These are phyloP conservation scores for Amylocarpus encephaloides DNA, from an alignment of 2,329 filamentous ascomycete genomes.

Conservation along the genomic window DNA sequence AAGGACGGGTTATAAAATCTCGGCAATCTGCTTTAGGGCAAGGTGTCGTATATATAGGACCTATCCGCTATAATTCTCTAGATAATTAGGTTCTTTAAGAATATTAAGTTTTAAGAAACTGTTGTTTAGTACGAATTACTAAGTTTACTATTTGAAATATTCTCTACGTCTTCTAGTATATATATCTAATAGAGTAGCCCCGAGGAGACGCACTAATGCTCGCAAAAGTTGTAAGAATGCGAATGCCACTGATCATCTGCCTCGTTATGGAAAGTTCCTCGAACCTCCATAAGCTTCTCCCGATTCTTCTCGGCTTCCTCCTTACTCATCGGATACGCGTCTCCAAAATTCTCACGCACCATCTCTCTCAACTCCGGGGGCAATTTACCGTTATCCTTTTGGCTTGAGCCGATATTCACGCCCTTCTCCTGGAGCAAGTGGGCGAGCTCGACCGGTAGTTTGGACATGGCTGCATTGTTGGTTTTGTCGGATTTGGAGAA, in stretches of 20 bases:
- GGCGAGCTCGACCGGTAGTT: not conserved
- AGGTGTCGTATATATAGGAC: too few species aligned
- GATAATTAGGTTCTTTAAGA: too few species aligned
- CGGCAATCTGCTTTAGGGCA: too few species aligned
- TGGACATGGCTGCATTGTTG: not conserved
- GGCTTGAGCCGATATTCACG: not conserved
- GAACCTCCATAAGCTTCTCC: not conserved
- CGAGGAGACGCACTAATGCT: conserved; percentile 5
- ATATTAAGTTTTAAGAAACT: too few species aligned
- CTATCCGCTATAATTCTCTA: too few species aligned
- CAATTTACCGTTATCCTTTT: not conserved
- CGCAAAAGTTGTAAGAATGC: not conserved
- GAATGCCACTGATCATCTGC: not conserved
- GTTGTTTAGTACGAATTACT: too few species aligned
- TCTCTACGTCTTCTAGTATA: too few species aligned
- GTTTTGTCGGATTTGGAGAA: not conserved
- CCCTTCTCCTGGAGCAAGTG: not conserved
- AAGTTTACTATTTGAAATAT: too few species aligned
- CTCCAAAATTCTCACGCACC: not conserved
- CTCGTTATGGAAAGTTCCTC: not conserved
- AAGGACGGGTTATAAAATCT: too few species aligned
- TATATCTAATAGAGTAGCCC: too few species aligned
- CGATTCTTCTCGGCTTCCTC: not conserved
- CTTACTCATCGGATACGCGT: not conserved
- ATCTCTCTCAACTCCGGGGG: not conserved